Conservation (phyloP, 1,284 basidiomycete genomes). For the Kwoniella shivajii region DNA sequence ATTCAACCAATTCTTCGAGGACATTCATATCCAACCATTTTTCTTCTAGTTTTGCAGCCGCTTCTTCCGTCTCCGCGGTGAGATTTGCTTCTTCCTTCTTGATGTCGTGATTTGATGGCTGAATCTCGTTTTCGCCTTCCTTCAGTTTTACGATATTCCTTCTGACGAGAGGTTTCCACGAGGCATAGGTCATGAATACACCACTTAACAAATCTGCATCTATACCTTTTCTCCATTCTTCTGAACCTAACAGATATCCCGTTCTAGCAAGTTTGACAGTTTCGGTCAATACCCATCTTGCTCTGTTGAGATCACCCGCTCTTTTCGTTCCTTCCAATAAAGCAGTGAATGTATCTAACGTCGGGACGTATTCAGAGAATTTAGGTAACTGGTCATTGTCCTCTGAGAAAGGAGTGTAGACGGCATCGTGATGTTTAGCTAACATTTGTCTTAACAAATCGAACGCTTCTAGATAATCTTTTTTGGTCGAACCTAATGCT, state of each 20-base stretch:
- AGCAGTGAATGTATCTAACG: slow-evolving; percentile 73
- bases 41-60: slow-evolving; percentile 1
- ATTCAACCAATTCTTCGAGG: slow-evolving; percentile 13
- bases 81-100: neutral
- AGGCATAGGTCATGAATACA: slow-evolving; percentile 84
- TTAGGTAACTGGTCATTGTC: slow-evolving; percentile 14
- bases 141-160: slow-evolving; percentile 17
- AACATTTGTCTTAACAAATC: slow-evolving; percentile 79
- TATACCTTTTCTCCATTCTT: slow-evolving; percentile 51
- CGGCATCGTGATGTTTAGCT: slow-evolving; percentile 62
- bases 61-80: neutral
- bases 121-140: slow-evolving; percentile 19
- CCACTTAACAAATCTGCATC: slow-evolving; percentile 77
- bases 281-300: slow-evolving; percentile 89
- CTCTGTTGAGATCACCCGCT: slow-evolving; percentile 75
- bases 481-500: slow-evolving; percentile 61
- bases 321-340: slow-evolving; percentile 87
- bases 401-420: slow-evolving; percentile 35
- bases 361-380: slow-evolving; percentile 58
- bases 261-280: slow-evolving; percentile 60
- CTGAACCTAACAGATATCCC: slow-evolving; percentile 12
- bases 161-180: slow-evolving; percentile 63
- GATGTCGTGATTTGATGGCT: neutral
- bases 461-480: slow-evolving; percentile 72
- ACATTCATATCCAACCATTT: slow-evolving; percentile 18